These are phyloP conservation scores for Fusarium chlamydosporum DNA, from an alignment of 2,329 filamentous ascomycete species.

Conservation along the genomic window DNA sequence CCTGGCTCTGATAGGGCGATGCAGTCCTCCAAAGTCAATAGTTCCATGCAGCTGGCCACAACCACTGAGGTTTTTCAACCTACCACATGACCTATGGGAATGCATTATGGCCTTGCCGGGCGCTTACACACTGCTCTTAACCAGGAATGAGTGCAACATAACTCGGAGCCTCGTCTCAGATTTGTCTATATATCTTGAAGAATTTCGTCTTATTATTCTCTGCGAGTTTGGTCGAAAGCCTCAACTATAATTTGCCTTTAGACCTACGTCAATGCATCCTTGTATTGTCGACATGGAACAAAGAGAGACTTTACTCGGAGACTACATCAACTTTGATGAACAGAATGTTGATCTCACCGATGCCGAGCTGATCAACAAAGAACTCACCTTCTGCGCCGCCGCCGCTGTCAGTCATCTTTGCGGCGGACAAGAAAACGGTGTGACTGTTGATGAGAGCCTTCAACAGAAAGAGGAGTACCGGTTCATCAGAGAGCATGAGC, in stretches of 20 bases:
- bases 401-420: conserved; percentile 19
- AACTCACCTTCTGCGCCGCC: conserved; percentile 13
- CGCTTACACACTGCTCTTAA: not conserved
- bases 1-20: too few species aligned
- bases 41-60: not conserved
- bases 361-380: not conserved
- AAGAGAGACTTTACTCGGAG: conserved; percentile 4
- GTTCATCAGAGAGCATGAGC: not conserved
- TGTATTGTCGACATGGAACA: not conserved
- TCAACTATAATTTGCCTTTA: too few species aligned
- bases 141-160: not conserved
- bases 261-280: too few species aligned
- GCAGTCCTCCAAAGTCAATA: too few species aligned
- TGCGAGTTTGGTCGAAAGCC: not conserved
- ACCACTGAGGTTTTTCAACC: not conserved
- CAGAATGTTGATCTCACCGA: conserved; percentile 1
- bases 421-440: not conserved
- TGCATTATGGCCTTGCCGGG: too few species aligned
- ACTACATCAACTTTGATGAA: conserved; percentile 16
- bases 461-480: not conserved
- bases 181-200: not conserved
- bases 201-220: not conserved
- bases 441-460: not conserved
- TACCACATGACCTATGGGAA: not conserved
- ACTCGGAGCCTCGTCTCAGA: not conserved